Base-by-base conservation (phyloP, 1,284 basidiomycete genomes). In the Apiotrichum veenhuisii region DNA sequence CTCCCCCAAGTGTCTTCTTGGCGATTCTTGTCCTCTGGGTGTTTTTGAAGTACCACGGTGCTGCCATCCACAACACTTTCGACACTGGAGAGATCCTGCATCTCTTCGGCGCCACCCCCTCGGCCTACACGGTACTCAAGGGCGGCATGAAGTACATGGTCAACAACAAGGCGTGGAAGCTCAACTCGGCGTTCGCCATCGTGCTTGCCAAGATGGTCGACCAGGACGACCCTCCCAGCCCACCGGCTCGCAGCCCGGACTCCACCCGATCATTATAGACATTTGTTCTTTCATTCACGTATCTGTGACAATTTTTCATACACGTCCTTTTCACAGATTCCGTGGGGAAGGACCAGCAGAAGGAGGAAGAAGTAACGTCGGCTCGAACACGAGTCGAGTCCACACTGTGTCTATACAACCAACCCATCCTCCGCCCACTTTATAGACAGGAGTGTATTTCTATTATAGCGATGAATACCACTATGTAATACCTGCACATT, bases 81-180 rank as follows among this genome's bases (percentile, higher is more conserved):
- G 44, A 50, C 23, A 36, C 45, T 10, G 9, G 12, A 4, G 36
- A 41, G 15, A 11, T 52, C 25, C 23, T 23, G 18, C 25, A 18
- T 1, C 26, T 49, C n/a, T 51, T 44, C 18, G 54, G 49, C 9
- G 15, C 26, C 12, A 26, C 33, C 22, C 51, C 51, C 12, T 44
- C 42, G 0, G 37, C 51, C 15, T 49, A 54, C 41, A 52, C 18
- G 14, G 54, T 57, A 1, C 49, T 64, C 23, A 47, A 42, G 36
- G 46, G 46, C 4, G 65, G 62, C 5, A 56, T 61, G 17, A 53
- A 59, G 38, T 58, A 61, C 47, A 56, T 67, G 33, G 55, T 62
- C 50, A 58, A 61, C 42, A 54, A 57, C 25, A 58, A 52, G 55
- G 61, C 62, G 18, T 67, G 65, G 65, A 50, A 64, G 30, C 58